phyloP scores from a whole-genome alignment of 1,284 basidiomycete genomes.

The Prillingera fragicola region DNA sequence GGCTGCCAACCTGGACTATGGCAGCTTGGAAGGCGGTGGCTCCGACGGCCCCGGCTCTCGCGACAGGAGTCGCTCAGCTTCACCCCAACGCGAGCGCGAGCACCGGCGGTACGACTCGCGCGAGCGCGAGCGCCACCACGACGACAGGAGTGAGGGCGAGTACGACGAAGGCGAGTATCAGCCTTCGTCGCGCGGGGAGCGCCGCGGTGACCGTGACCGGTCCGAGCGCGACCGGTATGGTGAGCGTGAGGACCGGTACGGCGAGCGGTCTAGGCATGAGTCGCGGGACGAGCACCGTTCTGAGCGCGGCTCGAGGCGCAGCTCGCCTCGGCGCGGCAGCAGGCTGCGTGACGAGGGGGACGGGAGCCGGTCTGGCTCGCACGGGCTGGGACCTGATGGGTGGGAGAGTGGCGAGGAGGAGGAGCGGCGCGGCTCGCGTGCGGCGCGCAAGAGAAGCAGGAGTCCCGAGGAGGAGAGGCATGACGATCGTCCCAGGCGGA shows the following conservation, averaged over 20 bases:
- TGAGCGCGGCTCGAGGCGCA: not conserved
- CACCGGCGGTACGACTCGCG: conserved; percentile 1
- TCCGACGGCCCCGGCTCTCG: not conserved
- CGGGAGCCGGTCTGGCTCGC: not conserved
- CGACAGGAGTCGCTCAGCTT: not conserved
- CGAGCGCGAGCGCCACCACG: not conserved
- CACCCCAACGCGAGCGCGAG: not conserved
- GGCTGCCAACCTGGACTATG: conserved; percentile 33
- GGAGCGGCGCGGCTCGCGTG: conserved; percentile 16
- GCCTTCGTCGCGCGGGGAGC: conserved; percentile 11
- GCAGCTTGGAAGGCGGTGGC: no score
- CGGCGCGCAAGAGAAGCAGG: conserved; percentile 8
- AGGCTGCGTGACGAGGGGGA: not conserved
- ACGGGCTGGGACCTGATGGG: conserved; percentile 23
- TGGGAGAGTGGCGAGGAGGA: conserved; percentile 33
- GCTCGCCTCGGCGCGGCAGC: not conserved
- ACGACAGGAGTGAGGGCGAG: conserved; percentile 5
- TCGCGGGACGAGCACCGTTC: conserved; percentile 6
- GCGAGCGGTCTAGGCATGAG: conserved; percentile 6
- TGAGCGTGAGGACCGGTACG: conserved; percentile 8
- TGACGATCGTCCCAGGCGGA: no score
- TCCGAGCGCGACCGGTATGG: conserved; percentile 7
- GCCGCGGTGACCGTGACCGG: not conserved
- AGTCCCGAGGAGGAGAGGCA: conserved; percentile 12
- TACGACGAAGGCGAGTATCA: conserved; percentile 10